Evolutionary conservation across 1,284 basidiomycete species (phyloP), one percentile per base, ranked within the genome.

Genomic region (Ganoderma leucocontextum): DNA sequence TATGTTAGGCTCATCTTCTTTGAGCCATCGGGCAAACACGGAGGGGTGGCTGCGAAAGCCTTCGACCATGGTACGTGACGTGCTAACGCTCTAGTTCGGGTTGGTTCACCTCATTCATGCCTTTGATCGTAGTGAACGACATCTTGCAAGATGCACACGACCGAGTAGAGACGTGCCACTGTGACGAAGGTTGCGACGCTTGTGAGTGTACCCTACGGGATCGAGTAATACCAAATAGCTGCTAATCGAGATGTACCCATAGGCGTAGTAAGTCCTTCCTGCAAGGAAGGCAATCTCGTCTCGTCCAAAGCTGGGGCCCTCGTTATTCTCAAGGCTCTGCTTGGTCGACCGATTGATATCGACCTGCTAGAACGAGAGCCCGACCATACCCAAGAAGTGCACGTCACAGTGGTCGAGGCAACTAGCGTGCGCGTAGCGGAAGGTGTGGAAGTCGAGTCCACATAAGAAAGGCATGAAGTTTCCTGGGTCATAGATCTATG

Each of bases 1-100:
- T 22, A n/a, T 33, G 8, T 15, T 64, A 94, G 95, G 69, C 80
- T 97, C 10, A 92, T 96, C 62, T 93, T 97, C 74, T 96, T 94
- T 76, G 95, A 97, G 73, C 80, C 85, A 47, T 84, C 89, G 6
- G 92, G 92, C 0, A 89, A 89, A 74, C 88, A 87, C 38, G 90
- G 90, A 25, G 92, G 94, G 0, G 83, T 94, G 7, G 89, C 92
- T 49, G 87, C 88, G 2, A 95, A 92, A 75, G 94, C 92, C 1
- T 97, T 96, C 75, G 95, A 96, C 75, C 90, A 95, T 73, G 87
- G 93, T 92, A 74, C 25, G 29, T n/a, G n/a, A n/a, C 66, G 10
- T 15, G 13, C 39, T 13, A 41, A 42, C 15, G n/a, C 55, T 55
- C 53, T 22, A 39, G 19, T 57, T 5, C 9, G 9, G 13, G 19